A percentile compares a stretch with the other conserved stretches of the same genome.
These are phyloP conservation scores for Clavariopsis aquatica DNA, from an alignment of 495 filamentous ascomycete genomes.

Conservation along the genomic window DNA sequence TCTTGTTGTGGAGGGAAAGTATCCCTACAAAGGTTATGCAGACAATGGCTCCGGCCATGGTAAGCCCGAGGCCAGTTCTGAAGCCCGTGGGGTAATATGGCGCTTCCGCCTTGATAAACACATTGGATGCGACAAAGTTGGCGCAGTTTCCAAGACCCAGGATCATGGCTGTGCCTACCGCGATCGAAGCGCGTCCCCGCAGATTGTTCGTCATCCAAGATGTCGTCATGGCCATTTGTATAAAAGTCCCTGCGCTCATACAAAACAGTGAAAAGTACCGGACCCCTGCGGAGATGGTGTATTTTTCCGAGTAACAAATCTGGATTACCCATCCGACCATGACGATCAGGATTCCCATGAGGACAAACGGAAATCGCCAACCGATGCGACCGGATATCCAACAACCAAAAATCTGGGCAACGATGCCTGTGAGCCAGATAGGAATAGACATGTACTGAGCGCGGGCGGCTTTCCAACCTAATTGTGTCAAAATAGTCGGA, in stretches of 20 bases:
- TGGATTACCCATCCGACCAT: slow-evolving; percentile 34
- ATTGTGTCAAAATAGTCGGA: slow-evolving; percentile 35
- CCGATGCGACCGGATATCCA: slow-evolving; percentile 28
- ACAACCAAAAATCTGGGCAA: slow-evolving; percentile 23
- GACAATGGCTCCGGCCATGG: slow-evolving; percentile 18
- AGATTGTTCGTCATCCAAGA: slow-evolving; percentile 35
- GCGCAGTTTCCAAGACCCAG: slow-evolving; percentile 35
- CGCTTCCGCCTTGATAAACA: slow-evolving; percentile 31
- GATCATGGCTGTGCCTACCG: slow-evolving; percentile 29
- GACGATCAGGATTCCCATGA: slow-evolving; percentile 21
- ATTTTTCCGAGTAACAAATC: slow-evolving; percentile 10
- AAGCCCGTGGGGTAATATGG: slow-evolving; percentile 32
- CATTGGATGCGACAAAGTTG: slow-evolving; percentile 35
- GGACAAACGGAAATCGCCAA: slow-evolving; percentile 32
- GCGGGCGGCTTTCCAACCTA: slow-evolving; percentile 31
- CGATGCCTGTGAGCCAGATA: slow-evolving; percentile 29
- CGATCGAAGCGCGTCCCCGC: slow-evolving; percentile 24
- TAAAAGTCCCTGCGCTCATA: slow-evolving; percentile 29
- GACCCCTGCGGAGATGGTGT: slow-evolving; percentile 12
- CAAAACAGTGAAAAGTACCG: slow-evolving; percentile 32
- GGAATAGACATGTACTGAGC: slow-evolving; percentile 36
- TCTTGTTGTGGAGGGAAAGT: slow-evolving; percentile 26
- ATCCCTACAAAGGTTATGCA: slow-evolving; percentile 20
- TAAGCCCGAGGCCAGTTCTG: slow-evolving; percentile 25
- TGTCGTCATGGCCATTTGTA: slow-evolving; percentile 34